phyloP scores from a whole-genome alignment of 78 protist species.

The Bigelowiella natans region DNA sequence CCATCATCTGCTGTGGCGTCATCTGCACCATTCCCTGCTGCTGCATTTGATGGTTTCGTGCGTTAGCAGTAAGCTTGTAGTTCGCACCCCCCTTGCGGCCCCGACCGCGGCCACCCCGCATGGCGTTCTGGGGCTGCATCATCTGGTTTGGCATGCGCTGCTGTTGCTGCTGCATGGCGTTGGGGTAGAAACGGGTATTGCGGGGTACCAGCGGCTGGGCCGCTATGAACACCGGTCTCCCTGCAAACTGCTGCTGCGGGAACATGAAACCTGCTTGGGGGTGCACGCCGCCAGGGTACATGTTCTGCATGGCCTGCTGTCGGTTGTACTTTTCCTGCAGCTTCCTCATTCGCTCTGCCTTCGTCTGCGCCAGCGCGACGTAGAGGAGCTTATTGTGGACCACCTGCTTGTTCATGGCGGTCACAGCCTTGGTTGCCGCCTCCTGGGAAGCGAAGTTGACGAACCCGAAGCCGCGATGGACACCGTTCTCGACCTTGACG shows the following conservation, averaged over 20 bases:
- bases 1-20: no score
- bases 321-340: conserved; percentile 25
- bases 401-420: conserved; percentile 81
- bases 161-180: neutral
- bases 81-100: neutral
- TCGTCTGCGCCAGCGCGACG: conserved; percentile 83
- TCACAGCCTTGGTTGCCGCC: conserved; percentile 86
- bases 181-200: neutral
- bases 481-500: conserved; percentile 70
- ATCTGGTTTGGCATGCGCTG: neutral
- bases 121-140: neutral
- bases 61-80: neutral
- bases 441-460: conserved; percentile 81
- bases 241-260: neutral
- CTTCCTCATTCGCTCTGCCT: conserved; percentile 66
- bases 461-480: conserved; percentile 88
- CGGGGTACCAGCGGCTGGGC: neutral
- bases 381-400: conserved; percentile 81
- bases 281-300: neutral
- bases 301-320: neutral
- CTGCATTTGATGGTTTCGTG: neutral
- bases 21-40: neutral
- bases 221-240: neutral
- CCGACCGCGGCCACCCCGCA: neutral
- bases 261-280: neutral